Base-by-base conservation (phyloP, 2,329 filamentous ascomycete genomes). In the Fusarium buxicola region DNA sequence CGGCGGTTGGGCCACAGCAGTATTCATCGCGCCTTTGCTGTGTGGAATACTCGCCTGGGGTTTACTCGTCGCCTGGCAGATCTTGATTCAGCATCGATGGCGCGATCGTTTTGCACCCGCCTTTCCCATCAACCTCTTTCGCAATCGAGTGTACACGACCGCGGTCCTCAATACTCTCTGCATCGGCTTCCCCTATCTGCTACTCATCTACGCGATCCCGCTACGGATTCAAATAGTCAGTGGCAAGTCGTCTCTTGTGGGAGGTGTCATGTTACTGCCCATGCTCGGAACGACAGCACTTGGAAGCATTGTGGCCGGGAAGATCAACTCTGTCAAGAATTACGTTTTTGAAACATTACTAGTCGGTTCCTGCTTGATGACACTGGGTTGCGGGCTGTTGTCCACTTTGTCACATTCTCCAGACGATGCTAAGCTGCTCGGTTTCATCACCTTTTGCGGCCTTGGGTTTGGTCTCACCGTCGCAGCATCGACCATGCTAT, bases 261-360 rank as follows among this genome's bases (percentile, higher is more conserved):
- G 82, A 1, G 83, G 83, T 10, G 67, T 85, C 24, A 80, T 84
- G 79, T 69, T 86, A 46, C 73, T 86, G 24, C 83, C 84, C 0
- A 82, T 86, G 80, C 73, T 86, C 10, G 82, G 74, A n/a, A 74
- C 76, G 2, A 77, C 79, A 6, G 82, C 82, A 1, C 12, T 82
- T 0, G 82, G 82, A 7, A 84, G 79, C 31, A 66, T 74, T 3
- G 15, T 80, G 3, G 73, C 76, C 4, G 81, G 82, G 0, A 74
- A 72, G 15, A 16, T 84, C 25, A 85, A 81, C 55, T 63, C 72
- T 8, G 75, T 71, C 30, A 75, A 73, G 50, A 80, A 82, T 31
- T 71, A 75, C 16, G 72, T 80, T 4, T 78, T 74, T 36, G 82
- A 82, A 72, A 80, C 79, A 0, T 63, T 85, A 31, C 50, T 80